Percentiles rank a stretch among this genome's conserved stretches.
These are phyloP conservation scores for Rhizopogon roseolus DNA, from an alignment of 768 basidiomycete species.

Conservation along the genomic window DNA sequence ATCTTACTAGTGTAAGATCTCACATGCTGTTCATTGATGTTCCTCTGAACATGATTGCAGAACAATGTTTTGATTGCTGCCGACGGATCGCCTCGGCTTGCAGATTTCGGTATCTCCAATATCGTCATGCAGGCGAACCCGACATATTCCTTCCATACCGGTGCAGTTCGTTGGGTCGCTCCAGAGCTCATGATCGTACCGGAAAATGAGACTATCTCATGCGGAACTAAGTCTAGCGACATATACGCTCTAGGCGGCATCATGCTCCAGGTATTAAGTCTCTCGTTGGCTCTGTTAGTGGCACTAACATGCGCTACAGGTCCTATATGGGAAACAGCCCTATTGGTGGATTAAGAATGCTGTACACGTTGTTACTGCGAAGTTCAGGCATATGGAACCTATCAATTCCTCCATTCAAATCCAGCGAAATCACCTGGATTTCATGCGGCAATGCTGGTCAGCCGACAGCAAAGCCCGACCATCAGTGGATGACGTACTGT, in stretches of 20 bases:
- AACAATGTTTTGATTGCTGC: slow-evolving; percentile 5
- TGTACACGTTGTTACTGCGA: slow-evolving; percentile 16
- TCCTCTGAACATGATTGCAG: background rate
- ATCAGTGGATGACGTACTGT: slow-evolving; percentile 12
- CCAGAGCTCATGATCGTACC: slow-evolving; percentile 10
- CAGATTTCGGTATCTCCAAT: slow-evolving; percentile 41
- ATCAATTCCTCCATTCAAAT: slow-evolving; percentile 5
- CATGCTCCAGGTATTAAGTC: slow-evolving; percentile 13
- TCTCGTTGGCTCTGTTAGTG: background rate
- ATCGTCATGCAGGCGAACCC: slow-evolving; percentile 31
- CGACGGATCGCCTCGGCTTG: slow-evolving; percentile 3
- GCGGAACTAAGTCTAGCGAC: slow-evolving; percentile 9
- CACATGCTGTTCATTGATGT: background rate
- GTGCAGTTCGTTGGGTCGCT: slow-evolving; percentile 10
- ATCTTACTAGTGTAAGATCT: slow-evolving; percentile 5
- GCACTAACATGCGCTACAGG: slow-evolving; percentile 13
- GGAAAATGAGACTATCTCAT: background rate
- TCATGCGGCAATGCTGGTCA: slow-evolving; percentile 21
- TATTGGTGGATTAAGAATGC: slow-evolving; percentile 18
- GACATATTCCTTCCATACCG: slow-evolving; percentile 14
- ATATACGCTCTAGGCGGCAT: slow-evolving; percentile 16
- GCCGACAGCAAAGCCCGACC: slow-evolving; percentile 15
- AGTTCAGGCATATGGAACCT: slow-evolving; percentile 10
- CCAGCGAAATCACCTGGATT: slow-evolving; percentile 9
- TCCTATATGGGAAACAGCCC: slow-evolving; percentile 18